phyloP scores from a whole-genome alignment of 495 filamentous ascomycete species.

The Lepraria neglecta region DNA sequence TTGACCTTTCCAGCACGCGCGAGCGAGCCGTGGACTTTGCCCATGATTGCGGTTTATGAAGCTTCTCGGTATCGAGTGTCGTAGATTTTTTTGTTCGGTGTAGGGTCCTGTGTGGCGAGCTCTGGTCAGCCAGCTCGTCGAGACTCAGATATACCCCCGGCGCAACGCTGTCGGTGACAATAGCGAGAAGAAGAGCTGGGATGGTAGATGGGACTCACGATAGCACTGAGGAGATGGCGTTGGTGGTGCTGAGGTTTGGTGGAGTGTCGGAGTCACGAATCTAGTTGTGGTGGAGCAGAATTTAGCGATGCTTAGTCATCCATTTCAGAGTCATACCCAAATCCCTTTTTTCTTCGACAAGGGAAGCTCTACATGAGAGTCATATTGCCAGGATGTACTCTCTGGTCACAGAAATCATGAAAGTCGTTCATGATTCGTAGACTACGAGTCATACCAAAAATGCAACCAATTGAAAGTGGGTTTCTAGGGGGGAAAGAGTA shows the following conservation, averaged over 20 bases:
- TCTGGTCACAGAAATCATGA: neutral
- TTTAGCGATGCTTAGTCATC: neutral
- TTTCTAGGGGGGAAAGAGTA: neutral
- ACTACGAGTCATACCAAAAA: neutral
- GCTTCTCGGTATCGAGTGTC: neutral
- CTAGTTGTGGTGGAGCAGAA: conserved; percentile 2
- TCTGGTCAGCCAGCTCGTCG: neutral
- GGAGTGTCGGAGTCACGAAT: neutral
- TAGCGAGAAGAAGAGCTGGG: neutral
- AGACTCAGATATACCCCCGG: too few relatives aligned
- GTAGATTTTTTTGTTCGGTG: neutral
- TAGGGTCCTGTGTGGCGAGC: conserved; percentile 6
- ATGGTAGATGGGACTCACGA: neutral
- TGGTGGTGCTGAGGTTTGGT: neutral
- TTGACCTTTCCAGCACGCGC: conserved; percentile 97
- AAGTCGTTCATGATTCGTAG: neutral
- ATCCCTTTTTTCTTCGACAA: too few relatives aligned
- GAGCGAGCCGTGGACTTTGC: conserved; percentile 87
- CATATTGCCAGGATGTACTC: neutral
- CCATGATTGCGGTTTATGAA: conserved; percentile 58
- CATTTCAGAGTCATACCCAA: too few relatives aligned
- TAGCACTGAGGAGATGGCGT: neutral
- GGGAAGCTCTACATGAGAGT: too few relatives aligned
- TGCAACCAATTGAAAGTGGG: neutral
- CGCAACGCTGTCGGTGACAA: too few relatives aligned